These are phyloP conservation scores for Xylariaceae sp. DNA, from an alignment of 2,329 filamentous ascomycete species.

Conservation along the genomic window DNA sequence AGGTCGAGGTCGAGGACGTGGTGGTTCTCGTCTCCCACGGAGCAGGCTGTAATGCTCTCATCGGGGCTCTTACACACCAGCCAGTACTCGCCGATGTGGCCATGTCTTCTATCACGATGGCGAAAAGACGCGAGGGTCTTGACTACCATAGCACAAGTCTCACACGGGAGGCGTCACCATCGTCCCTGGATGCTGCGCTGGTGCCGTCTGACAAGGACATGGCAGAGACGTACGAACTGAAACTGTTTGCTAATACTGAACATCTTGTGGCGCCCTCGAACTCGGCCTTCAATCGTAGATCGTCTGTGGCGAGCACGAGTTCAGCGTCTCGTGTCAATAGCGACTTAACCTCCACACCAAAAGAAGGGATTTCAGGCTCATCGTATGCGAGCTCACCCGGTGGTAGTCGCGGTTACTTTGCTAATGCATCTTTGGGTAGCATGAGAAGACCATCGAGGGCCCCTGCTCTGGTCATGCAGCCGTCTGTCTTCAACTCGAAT, in stretches of 20 bases:
- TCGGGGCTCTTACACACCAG: conserved; percentile 85
- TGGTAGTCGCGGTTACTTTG: conserved; percentile 42
- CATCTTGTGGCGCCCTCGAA: conserved; percentile 50
- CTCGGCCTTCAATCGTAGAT: conserved; percentile 30
- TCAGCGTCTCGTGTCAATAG: conserved; percentile 35
- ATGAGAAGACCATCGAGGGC: conserved; percentile 31
- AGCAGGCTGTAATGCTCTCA: conserved; percentile 90
- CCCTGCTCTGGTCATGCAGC: conserved; percentile 15
- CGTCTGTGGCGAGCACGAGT: conserved; percentile 32
- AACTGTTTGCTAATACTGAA: conserved; percentile 67
- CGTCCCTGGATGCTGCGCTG: conserved; percentile 29
- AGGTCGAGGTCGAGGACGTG: conserved; percentile 66
- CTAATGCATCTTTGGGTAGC: conserved; percentile 37
- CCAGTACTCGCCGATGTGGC: conserved; percentile 86
- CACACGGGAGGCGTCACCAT: conserved; percentile 18
- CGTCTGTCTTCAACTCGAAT: conserved; percentile 29
- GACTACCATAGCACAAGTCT: conserved; percentile 35
- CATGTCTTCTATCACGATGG: conserved; percentile 88
- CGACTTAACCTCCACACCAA: conserved; percentile 33
- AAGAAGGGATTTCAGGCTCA: conserved; percentile 27
- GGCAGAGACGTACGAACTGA: conserved; percentile 65
- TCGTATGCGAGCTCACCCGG: conserved; percentile 38
- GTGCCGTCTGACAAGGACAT: conserved; percentile 37
- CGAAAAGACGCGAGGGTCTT: conserved; percentile 53
- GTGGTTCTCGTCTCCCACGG: conserved; percentile 89